A percentile compares a stretch with the other conserved stretches of the same genome.
Evolutionary conservation across 495 filamentous ascomycete species (phyloP).

Genomic region (Neurospora discreta): DNA sequence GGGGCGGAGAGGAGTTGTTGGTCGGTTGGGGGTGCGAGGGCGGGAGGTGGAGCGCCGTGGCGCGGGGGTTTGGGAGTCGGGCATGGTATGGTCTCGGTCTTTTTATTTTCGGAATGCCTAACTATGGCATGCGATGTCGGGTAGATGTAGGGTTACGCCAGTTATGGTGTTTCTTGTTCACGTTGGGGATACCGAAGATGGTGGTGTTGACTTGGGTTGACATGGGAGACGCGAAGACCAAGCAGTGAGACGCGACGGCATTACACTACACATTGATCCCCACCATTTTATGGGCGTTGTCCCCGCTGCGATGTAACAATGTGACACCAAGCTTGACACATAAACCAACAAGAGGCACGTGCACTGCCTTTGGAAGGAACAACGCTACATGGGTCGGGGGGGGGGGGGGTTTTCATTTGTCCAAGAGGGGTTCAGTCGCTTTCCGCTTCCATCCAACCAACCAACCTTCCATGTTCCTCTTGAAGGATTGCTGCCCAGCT

Average conservation of each 20-base stretch:
- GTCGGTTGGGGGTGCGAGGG: constrained; percentile 49
- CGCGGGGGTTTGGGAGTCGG: constrained; percentile 3
- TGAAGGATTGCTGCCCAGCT: neutral
- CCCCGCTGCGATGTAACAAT: neutral
- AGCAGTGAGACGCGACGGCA: neutral
- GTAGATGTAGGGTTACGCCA: neutral
- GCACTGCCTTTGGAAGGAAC: neutral
- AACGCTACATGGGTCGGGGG: neutral
- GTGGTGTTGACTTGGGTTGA: neutral
- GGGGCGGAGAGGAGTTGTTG: constrained; percentile 86
- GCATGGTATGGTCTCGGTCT: neutral
- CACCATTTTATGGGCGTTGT: neutral
- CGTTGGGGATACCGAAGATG: neutral
- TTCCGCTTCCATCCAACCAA: neutral
- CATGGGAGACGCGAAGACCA: neutral
- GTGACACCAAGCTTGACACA: neutral
- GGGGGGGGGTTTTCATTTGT: no score
- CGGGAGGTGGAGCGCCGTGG: constrained; percentile 39
- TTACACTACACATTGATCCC: neutral
- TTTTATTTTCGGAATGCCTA: neutral
- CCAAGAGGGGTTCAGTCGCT: neutral
- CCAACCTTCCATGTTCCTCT: neutral
- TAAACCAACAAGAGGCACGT: neutral
- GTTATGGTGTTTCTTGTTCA: neutral
- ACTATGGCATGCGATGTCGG: neutral